These are phyloP conservation scores for Tricholoma sp. DNA, from an alignment of 768 basidiomycete genomes.

Conservation along the genomic window DNA sequence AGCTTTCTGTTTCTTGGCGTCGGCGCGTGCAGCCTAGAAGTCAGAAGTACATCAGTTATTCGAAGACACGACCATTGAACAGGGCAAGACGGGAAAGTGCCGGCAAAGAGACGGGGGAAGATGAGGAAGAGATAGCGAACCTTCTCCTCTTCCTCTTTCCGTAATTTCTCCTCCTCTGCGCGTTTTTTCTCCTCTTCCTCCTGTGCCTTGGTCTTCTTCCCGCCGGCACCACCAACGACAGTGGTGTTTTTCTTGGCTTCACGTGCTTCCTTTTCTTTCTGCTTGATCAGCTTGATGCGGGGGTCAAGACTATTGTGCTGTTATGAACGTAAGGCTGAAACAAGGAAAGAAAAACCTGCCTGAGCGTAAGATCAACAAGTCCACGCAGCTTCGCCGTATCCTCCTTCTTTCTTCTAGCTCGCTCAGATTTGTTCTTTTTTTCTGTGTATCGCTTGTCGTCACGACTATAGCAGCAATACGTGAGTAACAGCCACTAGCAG, in stretches of 20 bases:
- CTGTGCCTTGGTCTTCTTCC: conserved; percentile 69
- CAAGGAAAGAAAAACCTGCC: conserved; percentile 20
- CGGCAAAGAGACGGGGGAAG: background rate
- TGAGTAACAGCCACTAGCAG: background rate
- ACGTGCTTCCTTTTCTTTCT: conserved; percentile 90
- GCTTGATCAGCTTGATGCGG: conserved; percentile 95
- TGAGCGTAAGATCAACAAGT: conserved; percentile 82
- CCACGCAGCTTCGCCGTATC: conserved; percentile 86
- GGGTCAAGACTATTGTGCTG: conserved; percentile 58
- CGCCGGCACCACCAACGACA: conserved; percentile 41
- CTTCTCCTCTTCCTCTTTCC: conserved; percentile 84
- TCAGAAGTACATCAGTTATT: background rate
- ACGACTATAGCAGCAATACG: conserved; percentile 47
- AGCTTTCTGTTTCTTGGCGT: conserved; percentile 80
- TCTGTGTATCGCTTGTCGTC: conserved; percentile 99
- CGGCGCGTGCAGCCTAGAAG: conserved; percentile 50
- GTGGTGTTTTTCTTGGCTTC: conserved; percentile 77
- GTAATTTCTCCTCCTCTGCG: conserved; percentile 65
- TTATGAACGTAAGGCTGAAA: background rate
- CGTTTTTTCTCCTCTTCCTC: conserved; percentile 72
- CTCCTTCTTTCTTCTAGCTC: conserved; percentile 94
- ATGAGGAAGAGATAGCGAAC: conserved; percentile 24
- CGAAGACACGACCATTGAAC: background rate
- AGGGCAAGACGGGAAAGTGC: background rate
- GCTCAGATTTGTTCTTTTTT: conserved; percentile 99